phyloP scores from a whole-genome alignment of 805 yeast genomes.

The Saccharomycopsis sp. region DNA sequence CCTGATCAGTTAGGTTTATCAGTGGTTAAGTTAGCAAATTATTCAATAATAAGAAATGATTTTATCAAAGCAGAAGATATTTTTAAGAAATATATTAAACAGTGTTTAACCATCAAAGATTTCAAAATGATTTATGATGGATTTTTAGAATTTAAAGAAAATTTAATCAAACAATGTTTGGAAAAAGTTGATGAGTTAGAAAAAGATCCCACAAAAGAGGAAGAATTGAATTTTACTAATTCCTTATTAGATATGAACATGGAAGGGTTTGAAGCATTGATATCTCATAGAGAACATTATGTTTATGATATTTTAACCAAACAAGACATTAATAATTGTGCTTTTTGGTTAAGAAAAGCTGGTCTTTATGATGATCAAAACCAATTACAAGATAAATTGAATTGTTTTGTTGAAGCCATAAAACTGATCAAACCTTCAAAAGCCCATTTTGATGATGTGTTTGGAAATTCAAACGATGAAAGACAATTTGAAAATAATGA shows the following conservation, averaged over 20 bases:
- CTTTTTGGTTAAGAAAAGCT: slow-evolving; percentile 60
- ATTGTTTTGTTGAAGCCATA: slow-evolving; percentile 57
- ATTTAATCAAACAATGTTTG: slow-evolving; percentile 18
- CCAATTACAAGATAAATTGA: slow-evolving; percentile 34
- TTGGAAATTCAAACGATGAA: slow-evolving; percentile 9
- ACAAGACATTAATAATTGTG: slow-evolving; percentile 49
- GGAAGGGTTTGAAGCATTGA: slow-evolving; percentile 39
- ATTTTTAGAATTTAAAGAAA: slow-evolving; percentile 51
- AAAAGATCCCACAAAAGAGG: slow-evolving; percentile 9
- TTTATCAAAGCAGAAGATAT: slow-evolving; percentile 30
- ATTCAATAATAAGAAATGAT: slow-evolving; percentile 31
- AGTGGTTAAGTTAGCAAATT: slow-evolving; percentile 37
- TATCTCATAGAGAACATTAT: slow-evolving; percentile 46
- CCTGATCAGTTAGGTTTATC: slow-evolving; percentile 52
- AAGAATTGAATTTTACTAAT: slow-evolving; percentile 19
- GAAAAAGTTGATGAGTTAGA: slow-evolving; percentile 14
- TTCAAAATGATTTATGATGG: slow-evolving; percentile 57
- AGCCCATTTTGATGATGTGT: slow-evolving; percentile 23
- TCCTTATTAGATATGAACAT: slow-evolving; percentile 35
- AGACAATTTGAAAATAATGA: not conserved
- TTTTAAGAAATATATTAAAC: slow-evolving; percentile 38
- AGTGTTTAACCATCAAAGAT: slow-evolving; percentile 43
- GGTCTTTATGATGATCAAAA: slow-evolving; percentile 31
- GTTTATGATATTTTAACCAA: slow-evolving; percentile 59
- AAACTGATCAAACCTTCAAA: slow-evolving; percentile 51